Conservation (phyloP, 140 eudicot species). For the Bidens hawaiensis region DNA sequence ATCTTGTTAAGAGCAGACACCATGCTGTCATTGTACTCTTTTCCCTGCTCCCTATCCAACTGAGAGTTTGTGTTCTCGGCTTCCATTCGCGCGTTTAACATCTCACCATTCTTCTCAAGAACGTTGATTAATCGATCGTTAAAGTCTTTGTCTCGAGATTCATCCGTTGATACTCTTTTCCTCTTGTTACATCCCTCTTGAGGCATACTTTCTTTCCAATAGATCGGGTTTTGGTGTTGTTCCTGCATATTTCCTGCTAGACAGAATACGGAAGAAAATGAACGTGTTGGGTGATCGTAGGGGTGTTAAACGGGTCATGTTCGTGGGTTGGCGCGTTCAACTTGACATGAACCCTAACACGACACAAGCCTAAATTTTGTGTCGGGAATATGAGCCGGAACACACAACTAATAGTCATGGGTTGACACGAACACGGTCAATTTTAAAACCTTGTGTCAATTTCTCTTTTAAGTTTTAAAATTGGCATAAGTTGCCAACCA, state of each 20-base stretch:
- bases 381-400: too few relatives aligned
- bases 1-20: conserved; percentile 59
- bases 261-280: too few relatives aligned
- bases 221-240: conserved; percentile 30
- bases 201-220: conserved; percentile 32
- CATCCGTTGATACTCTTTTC: conserved; percentile 41
- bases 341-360: too few relatives aligned
- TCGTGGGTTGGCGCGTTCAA: too few relatives aligned
- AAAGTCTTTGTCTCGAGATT: conserved; percentile 19
- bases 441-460: too few relatives aligned
- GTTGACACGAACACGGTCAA: too few relatives aligned
- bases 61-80: conserved; percentile 41
- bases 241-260: conserved; percentile 37
- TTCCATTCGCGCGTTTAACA: conserved; percentile 46
- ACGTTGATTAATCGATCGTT: conserved; percentile 42
- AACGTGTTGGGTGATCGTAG: too few relatives aligned
- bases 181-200: conserved; percentile 53
- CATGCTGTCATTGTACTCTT: conserved; percentile 51
- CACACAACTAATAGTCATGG: too few relatives aligned
- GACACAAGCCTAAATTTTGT: too few relatives aligned
- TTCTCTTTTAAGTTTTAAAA: too few relatives aligned
- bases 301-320: too few relatives aligned
- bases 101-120: conserved; percentile 44
- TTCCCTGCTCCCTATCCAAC: conserved; percentile 55
- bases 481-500: too few relatives aligned